Evolutionary conservation across 2,329 filamentous ascomycete genomes (phyloP).

Genomic region (Aspergillus ibericus): DNA sequence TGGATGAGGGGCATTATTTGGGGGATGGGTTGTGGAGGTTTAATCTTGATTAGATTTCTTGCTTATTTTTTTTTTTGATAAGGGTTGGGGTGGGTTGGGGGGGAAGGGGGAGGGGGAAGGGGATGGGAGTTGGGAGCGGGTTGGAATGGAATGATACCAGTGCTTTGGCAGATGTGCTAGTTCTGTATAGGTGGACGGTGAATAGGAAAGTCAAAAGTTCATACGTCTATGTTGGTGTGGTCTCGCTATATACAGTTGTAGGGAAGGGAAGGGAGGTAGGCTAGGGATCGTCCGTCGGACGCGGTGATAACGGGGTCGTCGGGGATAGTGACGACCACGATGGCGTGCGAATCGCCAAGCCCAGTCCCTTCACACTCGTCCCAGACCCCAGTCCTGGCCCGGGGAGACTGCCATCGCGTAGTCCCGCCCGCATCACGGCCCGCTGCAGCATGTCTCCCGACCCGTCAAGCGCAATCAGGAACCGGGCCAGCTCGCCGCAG

Average conservation of each 20-base stretch:
- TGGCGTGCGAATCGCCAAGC: conserved; percentile 32
- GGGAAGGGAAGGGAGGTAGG: too few relatives aligned
- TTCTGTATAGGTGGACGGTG: too few relatives aligned
- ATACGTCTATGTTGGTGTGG: too few relatives aligned
- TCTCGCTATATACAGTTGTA: conserved; percentile 8
- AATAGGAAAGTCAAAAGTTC: too few relatives aligned
- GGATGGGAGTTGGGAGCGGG: neutral
- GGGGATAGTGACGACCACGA: conserved; percentile 36
- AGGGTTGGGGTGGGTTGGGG: neutral
- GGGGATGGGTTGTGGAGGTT: conserved; percentile 92
- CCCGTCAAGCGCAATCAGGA: conserved; percentile 87
- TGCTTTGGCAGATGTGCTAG: neutral
- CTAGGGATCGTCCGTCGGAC: neutral
- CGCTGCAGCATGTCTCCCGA: conserved; percentile 71
- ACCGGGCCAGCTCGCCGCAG: conserved; percentile 92
- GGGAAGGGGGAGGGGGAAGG: neutral
- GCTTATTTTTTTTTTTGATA: too few relatives aligned
- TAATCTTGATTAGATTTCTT: conserved; percentile 49
- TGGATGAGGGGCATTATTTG: conserved; percentile 90
- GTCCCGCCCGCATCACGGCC: conserved; percentile 44
- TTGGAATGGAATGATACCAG: neutral
- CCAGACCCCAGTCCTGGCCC: conserved; percentile 23
- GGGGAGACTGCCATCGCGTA: conserved; percentile 24
- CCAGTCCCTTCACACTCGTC: conserved; percentile 35
- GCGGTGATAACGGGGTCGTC: conserved; percentile 28